These are phyloP conservation scores for Cenchrus purpureus DNA, from an alignment of 176 grass and related monocot species.

Conservation along the genomic window DNA sequence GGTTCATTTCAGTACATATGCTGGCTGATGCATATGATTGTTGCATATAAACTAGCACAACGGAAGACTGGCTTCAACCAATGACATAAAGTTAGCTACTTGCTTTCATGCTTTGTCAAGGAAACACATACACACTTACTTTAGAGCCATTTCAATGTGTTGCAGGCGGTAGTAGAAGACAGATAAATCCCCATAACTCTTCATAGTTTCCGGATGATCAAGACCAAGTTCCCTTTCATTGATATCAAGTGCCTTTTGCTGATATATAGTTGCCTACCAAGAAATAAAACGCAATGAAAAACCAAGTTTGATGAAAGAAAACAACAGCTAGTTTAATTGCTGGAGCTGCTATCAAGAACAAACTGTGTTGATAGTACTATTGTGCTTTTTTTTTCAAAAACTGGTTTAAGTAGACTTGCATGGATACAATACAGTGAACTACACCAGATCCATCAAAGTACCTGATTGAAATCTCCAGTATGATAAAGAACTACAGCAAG, in stretches of 20 bases:
- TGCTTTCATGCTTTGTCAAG: slow-evolving; percentile 32
- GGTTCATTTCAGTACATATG: slow-evolving; percentile 22
- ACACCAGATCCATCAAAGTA: slow-evolving; percentile 35
- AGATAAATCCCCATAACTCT: slow-evolving; percentile 98
- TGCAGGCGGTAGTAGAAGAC: slow-evolving; percentile 99
- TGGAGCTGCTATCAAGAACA: slow-evolving; percentile 20
- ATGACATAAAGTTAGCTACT: not conserved
- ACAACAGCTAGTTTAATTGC: slow-evolving; percentile 12
- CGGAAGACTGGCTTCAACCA: not conserved
- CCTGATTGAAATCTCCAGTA: slow-evolving; percentile 99
- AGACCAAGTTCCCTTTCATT: slow-evolving; percentile 98
- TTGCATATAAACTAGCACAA: slow-evolving; percentile 21
- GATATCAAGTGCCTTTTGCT: slow-evolving; percentile 97
- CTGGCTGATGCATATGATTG: too few species aligned
- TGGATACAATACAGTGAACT: not conserved
- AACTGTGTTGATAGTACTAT: not conserved
- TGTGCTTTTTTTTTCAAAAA: slow-evolving; percentile 21
- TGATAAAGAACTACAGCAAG: slow-evolving; percentile 99
- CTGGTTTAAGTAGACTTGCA: slow-evolving; percentile 15
- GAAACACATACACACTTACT: slow-evolving; percentile 67
- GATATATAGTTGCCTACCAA: slow-evolving; percentile 94
- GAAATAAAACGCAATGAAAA: slow-evolving; percentile 35
- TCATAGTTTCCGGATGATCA: slow-evolving; percentile 99
- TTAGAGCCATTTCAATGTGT: slow-evolving; percentile 98
- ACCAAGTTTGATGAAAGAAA: slow-evolving; percentile 22